phyloP scores from a whole-genome alignment of 2,329 filamentous ascomycete genomes.

The Hymenoscyphus fraxineus region DNA sequence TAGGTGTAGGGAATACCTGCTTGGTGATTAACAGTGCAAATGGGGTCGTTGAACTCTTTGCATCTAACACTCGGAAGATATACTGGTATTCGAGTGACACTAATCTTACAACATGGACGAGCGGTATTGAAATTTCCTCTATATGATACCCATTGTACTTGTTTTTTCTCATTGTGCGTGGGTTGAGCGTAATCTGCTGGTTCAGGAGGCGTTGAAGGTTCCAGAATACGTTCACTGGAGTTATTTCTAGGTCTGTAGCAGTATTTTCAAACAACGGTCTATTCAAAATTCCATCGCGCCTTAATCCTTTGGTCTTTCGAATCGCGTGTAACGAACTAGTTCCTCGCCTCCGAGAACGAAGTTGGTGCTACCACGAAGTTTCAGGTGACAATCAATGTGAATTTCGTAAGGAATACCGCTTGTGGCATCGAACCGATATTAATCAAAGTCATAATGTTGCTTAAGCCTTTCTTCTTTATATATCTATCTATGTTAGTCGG shows the following conservation, averaged over 20 bases:
- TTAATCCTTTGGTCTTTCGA: background rate
- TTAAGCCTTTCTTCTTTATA: too few species aligned
- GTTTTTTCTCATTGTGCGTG: background rate
- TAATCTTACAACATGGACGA: slow-evolving; percentile 7
- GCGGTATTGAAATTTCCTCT: slow-evolving; percentile 1
- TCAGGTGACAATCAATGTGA: too few species aligned
- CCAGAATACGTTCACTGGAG: background rate
- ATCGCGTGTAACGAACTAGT: background rate
- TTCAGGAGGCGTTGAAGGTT: background rate
- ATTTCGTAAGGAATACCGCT: too few species aligned
- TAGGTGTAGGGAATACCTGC: slow-evolving; percentile 12
- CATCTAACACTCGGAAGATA: slow-evolving; percentile 8
- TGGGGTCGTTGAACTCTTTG: slow-evolving; percentile 10
- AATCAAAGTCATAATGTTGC: too few species aligned
- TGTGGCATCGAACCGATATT: too few species aligned
- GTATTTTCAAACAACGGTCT: background rate
- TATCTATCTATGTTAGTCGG: too few species aligned
- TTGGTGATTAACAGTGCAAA: slow-evolving; percentile 10
- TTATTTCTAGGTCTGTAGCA: background rate
- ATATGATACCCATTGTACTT: background rate
- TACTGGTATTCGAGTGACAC: slow-evolving; percentile 7
- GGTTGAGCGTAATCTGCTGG: background rate
- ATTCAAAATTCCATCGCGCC: background rate
- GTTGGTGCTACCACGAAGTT: background rate
- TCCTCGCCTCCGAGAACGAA: background rate